Conservation (phyloP, 139 green algal genomes). For the Chlamydomonas urium region DNA sequence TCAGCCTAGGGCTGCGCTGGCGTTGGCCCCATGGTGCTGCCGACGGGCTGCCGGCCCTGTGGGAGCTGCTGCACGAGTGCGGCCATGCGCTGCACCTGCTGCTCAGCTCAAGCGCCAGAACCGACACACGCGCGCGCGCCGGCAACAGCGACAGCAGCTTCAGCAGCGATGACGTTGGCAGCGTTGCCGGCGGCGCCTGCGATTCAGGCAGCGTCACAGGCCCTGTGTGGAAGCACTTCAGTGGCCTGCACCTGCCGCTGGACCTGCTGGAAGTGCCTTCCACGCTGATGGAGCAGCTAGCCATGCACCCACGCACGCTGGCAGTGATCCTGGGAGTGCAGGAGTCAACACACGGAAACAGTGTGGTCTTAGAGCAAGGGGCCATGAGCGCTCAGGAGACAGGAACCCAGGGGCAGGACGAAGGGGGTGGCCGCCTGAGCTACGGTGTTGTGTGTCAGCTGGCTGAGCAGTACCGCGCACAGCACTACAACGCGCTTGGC, state of each 20-base stretch:
- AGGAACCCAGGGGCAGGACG: too few relatives aligned
- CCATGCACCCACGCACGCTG: not conserved
- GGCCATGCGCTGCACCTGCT: constrained; percentile 26
- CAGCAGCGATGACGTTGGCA: constrained; percentile 1
- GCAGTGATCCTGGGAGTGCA: not conserved
- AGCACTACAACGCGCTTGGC: constrained; percentile 3
- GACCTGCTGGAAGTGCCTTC: constrained; percentile 19
- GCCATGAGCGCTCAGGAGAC: too few relatives aligned
- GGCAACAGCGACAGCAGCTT: not conserved
- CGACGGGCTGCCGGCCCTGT: not conserved
- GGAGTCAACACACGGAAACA: too few relatives aligned
- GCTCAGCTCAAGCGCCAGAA: constrained; percentile 1
- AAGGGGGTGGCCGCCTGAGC: too few relatives aligned
- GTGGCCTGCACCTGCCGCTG: constrained; percentile 16
- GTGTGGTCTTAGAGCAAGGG: too few relatives aligned
- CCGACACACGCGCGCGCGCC: not conserved
- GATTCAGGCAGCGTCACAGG: not conserved
- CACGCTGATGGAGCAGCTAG: not conserved
- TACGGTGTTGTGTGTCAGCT: not conserved
- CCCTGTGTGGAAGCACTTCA: constrained; percentile 9
- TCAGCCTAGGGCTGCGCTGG: constrained; percentile 12
- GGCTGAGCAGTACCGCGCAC: not conserved
- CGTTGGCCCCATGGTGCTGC: constrained; percentile 9
- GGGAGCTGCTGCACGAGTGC: constrained; percentile 32
- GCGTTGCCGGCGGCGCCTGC: not conserved